A percentile compares a stretch with the other conserved stretches of the same genome.
phyloP scores from a whole-genome alignment of 2,329 filamentous ascomycete species.

The Colletotrichum sublineola region DNA sequence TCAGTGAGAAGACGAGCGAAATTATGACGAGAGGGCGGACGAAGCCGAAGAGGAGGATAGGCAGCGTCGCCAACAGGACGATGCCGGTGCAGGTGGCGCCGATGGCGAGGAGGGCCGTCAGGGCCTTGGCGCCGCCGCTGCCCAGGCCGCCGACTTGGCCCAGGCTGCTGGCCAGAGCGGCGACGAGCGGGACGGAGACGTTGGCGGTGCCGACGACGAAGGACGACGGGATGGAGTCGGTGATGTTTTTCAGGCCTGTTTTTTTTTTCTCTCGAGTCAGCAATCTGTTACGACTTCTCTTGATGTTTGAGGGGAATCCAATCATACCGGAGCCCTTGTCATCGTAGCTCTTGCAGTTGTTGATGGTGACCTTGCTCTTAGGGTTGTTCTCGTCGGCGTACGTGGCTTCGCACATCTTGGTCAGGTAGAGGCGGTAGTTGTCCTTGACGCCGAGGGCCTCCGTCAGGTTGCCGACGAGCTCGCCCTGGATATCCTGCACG shows the following conservation, averaged over 20 bases:
- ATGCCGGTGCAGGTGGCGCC: constrained; percentile 38
- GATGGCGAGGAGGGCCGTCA: constrained; percentile 44
- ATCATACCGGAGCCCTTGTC: constrained; percentile 27
- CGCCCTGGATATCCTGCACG: constrained; percentile 44
- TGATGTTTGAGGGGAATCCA: too few relatives aligned
- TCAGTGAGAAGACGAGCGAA: constrained; percentile 33
- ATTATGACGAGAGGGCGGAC: constrained; percentile 35
- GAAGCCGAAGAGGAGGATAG: constrained; percentile 40
- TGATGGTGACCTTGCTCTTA: constrained; percentile 32
- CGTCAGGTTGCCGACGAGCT: constrained; percentile 44
- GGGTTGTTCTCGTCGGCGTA: constrained; percentile 36
- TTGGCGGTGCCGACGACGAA: constrained; percentile 44
- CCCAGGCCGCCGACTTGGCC: constrained; percentile 40
- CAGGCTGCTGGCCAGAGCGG: constrained; percentile 38
- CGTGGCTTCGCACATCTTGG: constrained; percentile 45
- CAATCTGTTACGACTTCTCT: neutral
- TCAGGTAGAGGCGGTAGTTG: constrained; percentile 44
- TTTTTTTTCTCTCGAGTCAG: neutral
- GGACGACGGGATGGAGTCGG: constrained; percentile 44
- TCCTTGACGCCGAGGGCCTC: constrained; percentile 44
- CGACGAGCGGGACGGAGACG: constrained; percentile 44
- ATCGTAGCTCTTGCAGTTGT: constrained; percentile 38
- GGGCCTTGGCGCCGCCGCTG: constrained; percentile 37
- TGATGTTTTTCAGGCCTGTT: constrained; percentile 44
- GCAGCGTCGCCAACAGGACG: constrained; percentile 40